Evolutionary conservation across 78 protist species (phyloP), one percentile per base, ranked within the genome.

Genomic region (Protostelium mycophagum): DNA sequence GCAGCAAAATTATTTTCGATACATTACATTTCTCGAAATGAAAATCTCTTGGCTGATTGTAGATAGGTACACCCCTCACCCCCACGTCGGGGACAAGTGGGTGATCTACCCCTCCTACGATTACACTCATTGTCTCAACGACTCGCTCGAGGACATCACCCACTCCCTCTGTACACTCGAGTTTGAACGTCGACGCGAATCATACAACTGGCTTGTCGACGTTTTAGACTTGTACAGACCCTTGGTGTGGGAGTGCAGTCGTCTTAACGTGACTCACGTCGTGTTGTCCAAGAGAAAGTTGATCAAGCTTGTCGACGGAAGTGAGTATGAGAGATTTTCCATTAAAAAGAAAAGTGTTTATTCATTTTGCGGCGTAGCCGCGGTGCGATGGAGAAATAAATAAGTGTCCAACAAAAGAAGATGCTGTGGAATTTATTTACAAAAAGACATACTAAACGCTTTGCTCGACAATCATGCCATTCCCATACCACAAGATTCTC

Each of bases 121-220:
- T 91, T 98, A 91, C 95, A 96, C 99, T 25, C 99, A 99, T 93
- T 99, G 99, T 91, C 51, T 98, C 29, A 92, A 91, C 28, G 99
- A 99, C 90, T 94, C 99, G 25, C 34, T 98, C 38, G 99, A 99
- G 94, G 91, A 98, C 95, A 97, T 99, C 89, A 97, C 99, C 1
- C 99, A 98, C 91, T 99, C 99, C 31, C 91, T 98, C 35, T 99
- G 99, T 97, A 99, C 99, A 23, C 90, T 98, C 85, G 99, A 99
- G 93, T 99, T 99, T 88, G 92, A 95, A 90, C 83, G 90, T 0
- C 87, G 96, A 36, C 90, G 97, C 0, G 97, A 94, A 36, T 84
- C 98, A 23, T 99, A 98, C 96, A 95, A 96, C 95, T 98, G 99
- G 99, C 94, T 99, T 37, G 88, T 98, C 39, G 95, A 97, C 86